A percentile compares a stretch with the other conserved stretches of the same genome.
Evolutionary conservation across 2,329 filamentous ascomycete genomes (phyloP).

Genomic region (Botrytis deweyae): DNA sequence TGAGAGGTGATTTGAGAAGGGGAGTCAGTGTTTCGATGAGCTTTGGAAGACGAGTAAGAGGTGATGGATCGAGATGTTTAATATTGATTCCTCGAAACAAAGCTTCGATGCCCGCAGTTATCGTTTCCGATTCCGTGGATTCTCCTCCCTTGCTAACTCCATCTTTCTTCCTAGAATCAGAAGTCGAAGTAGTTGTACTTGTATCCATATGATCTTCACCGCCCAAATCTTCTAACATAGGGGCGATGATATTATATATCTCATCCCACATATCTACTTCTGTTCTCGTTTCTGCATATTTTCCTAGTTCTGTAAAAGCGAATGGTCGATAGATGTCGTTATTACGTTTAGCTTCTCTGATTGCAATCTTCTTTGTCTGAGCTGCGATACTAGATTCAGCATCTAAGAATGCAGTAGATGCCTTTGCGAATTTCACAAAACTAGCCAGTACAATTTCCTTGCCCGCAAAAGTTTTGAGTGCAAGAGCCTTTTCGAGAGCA

Average conservation of each 20-base stretch:
- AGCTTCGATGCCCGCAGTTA: slow-evolving; percentile 37
- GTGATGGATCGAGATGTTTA: slow-evolving; percentile 30
- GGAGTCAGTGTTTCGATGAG: slow-evolving; percentile 32
- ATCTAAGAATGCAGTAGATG: slow-evolving; percentile 58
- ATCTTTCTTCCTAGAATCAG: slow-evolving; percentile 24
- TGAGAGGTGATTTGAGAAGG: slow-evolving; percentile 34
- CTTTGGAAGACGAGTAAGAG: slow-evolving; percentile 33
- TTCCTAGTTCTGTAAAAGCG: slow-evolving; percentile 70
- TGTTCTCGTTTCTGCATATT: slow-evolving; percentile 65
- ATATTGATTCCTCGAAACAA: slow-evolving; percentile 39
- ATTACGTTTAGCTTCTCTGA: slow-evolving; percentile 88
- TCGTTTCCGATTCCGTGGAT: slow-evolving; percentile 34
- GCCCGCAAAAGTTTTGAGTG: slow-evolving; percentile 87
- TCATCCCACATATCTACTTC: slow-evolving; percentile 71
- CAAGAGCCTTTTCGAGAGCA: slow-evolving; percentile 74
- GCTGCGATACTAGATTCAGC: slow-evolving; percentile 53
- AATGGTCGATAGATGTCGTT: slow-evolving; percentile 80
- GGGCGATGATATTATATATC: slow-evolving; percentile 61
- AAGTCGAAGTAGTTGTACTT: slow-evolving; percentile 47
- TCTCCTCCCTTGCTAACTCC: slow-evolving; percentile 31
- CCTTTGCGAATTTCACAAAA: slow-evolving; percentile 74
- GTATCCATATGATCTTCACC: slow-evolving; percentile 44
- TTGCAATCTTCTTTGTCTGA: slow-evolving; percentile 74
- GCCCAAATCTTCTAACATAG: slow-evolving; percentile 59
- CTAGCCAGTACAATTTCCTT: slow-evolving; percentile 83